These are phyloP conservation scores for Fusarium incarnatum DNA, from an alignment of 2,329 filamentous ascomycete genomes.

Conservation along the genomic window DNA sequence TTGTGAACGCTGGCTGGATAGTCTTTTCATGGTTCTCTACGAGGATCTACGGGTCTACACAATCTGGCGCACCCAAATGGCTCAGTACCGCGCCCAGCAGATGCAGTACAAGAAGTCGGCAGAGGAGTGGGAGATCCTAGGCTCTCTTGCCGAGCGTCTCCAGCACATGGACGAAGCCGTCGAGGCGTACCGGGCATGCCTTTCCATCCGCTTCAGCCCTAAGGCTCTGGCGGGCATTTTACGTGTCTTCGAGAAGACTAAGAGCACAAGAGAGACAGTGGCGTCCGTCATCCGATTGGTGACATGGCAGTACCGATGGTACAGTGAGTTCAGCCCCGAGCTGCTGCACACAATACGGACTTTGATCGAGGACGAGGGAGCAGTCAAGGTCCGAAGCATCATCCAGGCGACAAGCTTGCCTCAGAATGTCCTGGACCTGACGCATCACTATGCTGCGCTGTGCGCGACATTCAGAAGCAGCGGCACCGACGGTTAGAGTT, in stretches of 20 bases:
- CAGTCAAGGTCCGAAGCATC: constrained; percentile 96
- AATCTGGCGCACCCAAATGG: constrained; percentile 98
- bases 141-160: constrained; percentile 89
- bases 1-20: constrained; percentile 97
- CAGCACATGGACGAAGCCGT: constrained; percentile 92
- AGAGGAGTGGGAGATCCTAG: constrained; percentile 98
- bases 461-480: constrained; percentile 96
- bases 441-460: constrained; percentile 93
- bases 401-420: constrained; percentile 95
- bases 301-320: constrained; percentile 99
- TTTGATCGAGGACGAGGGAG: constrained; percentile 96
- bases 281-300: constrained; percentile 90
- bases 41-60: constrained; percentile 98
- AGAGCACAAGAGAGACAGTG: constrained; percentile 83
- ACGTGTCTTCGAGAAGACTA: constrained; percentile 79
- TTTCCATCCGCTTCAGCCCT: constrained; percentile 89
- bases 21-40: constrained; percentile 98
- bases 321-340: constrained; percentile 97
- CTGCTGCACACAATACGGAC: constrained; percentile 89
- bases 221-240: constrained; percentile 91
- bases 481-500: constrained; percentile 80
- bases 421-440: constrained; percentile 91
- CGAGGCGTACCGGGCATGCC: constrained; percentile 91
- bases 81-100: constrained; percentile 91
- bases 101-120: constrained; percentile 97